phyloP scores from a whole-genome alignment of 805 yeast genomes.

The Nakazawaea wickerhamii region DNA sequence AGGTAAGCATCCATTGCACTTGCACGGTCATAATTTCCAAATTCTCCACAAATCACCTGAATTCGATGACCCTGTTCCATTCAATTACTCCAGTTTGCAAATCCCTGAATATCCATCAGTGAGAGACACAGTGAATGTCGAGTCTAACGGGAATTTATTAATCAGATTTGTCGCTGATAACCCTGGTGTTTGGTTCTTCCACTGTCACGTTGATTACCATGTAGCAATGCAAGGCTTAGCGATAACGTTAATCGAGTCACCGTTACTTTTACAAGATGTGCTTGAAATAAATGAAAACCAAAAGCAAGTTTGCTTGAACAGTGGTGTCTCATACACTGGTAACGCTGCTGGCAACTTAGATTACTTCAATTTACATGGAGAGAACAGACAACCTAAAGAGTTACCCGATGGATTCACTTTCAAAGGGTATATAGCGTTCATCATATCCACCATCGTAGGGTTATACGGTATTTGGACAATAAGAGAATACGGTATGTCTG shows the following conservation, averaged over 20 bases:
- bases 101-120: slow-evolving; percentile 55
- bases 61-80: slow-evolving; percentile 54
- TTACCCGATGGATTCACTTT: slow-evolving; percentile 67
- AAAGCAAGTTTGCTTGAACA: slow-evolving; percentile 41
- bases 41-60: slow-evolving; percentile 47
- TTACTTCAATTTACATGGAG: slow-evolving; percentile 56
- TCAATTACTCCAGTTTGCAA: slow-evolving; percentile 31
- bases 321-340: slow-evolving; percentile 44
- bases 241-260: slow-evolving; percentile 66
- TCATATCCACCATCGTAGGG: slow-evolving; percentile 48
- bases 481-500: slow-evolving; percentile 60
- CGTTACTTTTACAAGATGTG: slow-evolving; percentile 44
- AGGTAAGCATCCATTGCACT: slow-evolving; percentile 75
- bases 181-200: slow-evolving; percentile 94
- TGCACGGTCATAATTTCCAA: slow-evolving; percentile 72
- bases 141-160: slow-evolving; percentile 63
- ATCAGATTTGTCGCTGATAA: slow-evolving; percentile 74
- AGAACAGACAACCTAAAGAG: slow-evolving; percentile 52
- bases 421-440: slow-evolving; percentile 64
- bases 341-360: slow-evolving; percentile 66
- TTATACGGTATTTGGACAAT: slow-evolving; percentile 57
- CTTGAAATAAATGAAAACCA: slow-evolving; percentile 40
- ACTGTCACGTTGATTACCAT: slow-evolving; percentile 88
- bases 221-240: slow-evolving; percentile 72
- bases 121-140: slow-evolving; percentile 69